Evolutionary conservation across 225 moss, liverwort and hornwort genomes (phyloP).

Genomic region (Neckera pumila): DNA sequence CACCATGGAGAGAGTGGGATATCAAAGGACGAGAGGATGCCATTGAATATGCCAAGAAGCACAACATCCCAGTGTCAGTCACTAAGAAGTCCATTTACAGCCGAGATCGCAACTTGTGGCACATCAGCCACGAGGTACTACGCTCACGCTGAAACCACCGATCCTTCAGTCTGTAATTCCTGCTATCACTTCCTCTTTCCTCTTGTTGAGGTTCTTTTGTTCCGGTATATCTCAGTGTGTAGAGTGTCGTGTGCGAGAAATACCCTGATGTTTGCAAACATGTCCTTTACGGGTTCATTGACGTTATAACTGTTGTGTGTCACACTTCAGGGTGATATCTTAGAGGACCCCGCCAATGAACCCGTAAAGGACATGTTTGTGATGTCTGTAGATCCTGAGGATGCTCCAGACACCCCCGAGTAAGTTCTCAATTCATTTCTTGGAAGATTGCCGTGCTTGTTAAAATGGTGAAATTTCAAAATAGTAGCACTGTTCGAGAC

Average conservation of each 20-base stretch:
- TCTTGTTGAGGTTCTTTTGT: background rate
- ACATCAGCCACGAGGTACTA: conserved; percentile 83
- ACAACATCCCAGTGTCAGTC: conserved; percentile 58
- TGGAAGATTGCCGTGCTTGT: background rate
- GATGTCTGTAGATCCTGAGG: conserved; percentile 65
- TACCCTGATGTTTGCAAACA: background rate
- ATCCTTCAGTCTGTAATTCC: background rate
- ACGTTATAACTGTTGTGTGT: background rate
- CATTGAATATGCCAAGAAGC: conserved; percentile 80
- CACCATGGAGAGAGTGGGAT: conserved; percentile 97
- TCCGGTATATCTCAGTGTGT: background rate
- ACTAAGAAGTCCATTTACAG: conserved; percentile 88
- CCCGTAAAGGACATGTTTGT: conserved; percentile 78
- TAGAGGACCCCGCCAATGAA: conserved; percentile 82
- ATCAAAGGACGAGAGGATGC: conserved; percentile 93
- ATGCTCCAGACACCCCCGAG: conserved; percentile 83
- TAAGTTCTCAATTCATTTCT: conserved; percentile 1
- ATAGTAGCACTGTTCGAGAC: background rate
- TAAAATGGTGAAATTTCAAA: background rate
- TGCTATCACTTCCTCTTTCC: background rate
- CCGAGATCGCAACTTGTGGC: conserved; percentile 90
- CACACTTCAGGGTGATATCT: conserved; percentile 64
- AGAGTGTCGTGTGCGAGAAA: background rate
- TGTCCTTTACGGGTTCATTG: too few relatives aligned
- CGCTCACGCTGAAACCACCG: background rate